Percentiles rank a stretch among this genome's conserved stretches.
Conservation (phyloP, 2,329 filamentous ascomycete genomes). For the Coniosporium tulheliwenetii region DNA sequence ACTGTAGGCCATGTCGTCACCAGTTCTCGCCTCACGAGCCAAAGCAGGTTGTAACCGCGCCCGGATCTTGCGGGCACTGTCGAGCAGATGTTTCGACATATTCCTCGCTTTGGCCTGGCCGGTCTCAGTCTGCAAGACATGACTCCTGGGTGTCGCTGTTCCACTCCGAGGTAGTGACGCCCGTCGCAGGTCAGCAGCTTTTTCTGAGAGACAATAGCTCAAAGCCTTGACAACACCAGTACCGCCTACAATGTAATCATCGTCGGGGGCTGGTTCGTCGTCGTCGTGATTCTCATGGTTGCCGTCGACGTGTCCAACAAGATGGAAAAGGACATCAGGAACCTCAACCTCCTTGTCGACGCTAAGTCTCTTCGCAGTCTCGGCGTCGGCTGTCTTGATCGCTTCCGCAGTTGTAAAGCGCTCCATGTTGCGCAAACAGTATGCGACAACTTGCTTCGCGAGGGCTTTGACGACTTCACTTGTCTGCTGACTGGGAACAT, state of each 20-base stretch:
- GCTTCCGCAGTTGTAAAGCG: slow-evolving; percentile 53
- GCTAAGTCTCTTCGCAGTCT: slow-evolving; percentile 24
- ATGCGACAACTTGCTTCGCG: slow-evolving; percentile 87
- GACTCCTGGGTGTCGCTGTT: slow-evolving; percentile 34
- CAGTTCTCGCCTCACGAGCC: slow-evolving; percentile 53
- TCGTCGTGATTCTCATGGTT: slow-evolving; percentile 38
- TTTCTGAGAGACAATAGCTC: slow-evolving; percentile 76
- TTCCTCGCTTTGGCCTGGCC: slow-evolving; percentile 58
- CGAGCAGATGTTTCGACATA: slow-evolving; percentile 81
- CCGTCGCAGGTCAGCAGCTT: slow-evolving; percentile 33
- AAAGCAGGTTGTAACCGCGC: slow-evolving; percentile 70
- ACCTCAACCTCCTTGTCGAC: slow-evolving; percentile 40
- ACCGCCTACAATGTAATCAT: slow-evolving; percentile 91
- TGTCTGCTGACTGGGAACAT: slow-evolving; percentile 66
- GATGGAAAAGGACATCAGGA: slow-evolving; percentile 72
- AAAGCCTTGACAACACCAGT: slow-evolving; percentile 91
- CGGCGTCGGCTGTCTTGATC: slow-evolving; percentile 29
- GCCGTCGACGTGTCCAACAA: slow-evolving; percentile 57
- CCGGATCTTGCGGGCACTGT: slow-evolving; percentile 79
- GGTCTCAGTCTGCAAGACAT: slow-evolving; percentile 17
- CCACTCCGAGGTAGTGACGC: slow-evolving; percentile 35
- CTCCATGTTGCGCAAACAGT: slow-evolving; percentile 85
- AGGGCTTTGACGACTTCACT: slow-evolving; percentile 84
- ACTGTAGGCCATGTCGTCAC: slow-evolving; percentile 65
- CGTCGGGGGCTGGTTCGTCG: slow-evolving; percentile 59